Base-by-base conservation (phyloP, 768 basidiomycete species). In the Punctularia strigosozonata region DNA sequence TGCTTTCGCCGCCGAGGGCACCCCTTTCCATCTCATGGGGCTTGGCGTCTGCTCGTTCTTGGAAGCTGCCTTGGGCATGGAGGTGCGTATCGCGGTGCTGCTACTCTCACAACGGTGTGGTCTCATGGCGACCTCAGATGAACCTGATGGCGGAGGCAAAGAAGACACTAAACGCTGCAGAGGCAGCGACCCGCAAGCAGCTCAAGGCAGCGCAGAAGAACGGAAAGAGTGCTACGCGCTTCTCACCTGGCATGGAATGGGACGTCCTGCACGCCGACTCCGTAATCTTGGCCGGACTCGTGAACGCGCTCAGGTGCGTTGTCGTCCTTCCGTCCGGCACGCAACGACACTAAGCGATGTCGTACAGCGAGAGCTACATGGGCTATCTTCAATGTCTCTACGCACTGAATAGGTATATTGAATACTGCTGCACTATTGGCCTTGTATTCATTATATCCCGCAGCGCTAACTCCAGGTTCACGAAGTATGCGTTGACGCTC, bases 41-140 rank as follows among this genome's bases (percentile, higher is more conserved):
- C 60, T 74, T 0, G 85, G 83, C 13, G 75, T 79, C 0, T 78
- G 77, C 42, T 71, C 73, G 1, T 87, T 87, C 47, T 60, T 87
- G 31, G 77, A 85, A 54, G 86, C 83, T 0, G 81, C 79, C 1
- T 59, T 87, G 12, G 80, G 82, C n/a, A 75, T 86, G 75, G 85
- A 88, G 70, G 80, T 78, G 25, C 10, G 60, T 53, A 25, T 21
- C 20, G 42, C 25, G 5, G 42, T 31, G 14, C 31, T 30, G 26
- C 36, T n/a, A 5, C 6, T 36, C 7, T 7, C 31, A 26, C 8
- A 36, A 35, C 18, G 4, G 17, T 18, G 14, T 14, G 7, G n/a
- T 22, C 25, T 38, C 24, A 41, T 25, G 15, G 15, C 22, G 4
- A 23, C 5, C 15, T 38, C 43, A 82, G 80, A 52, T 66, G 1